Percentiles rank a stretch among this genome's conserved stretches.
phyloP scores from a whole-genome alignment of 164 flowering plant genomes.

The Chimonanthus salicifolius region DNA sequence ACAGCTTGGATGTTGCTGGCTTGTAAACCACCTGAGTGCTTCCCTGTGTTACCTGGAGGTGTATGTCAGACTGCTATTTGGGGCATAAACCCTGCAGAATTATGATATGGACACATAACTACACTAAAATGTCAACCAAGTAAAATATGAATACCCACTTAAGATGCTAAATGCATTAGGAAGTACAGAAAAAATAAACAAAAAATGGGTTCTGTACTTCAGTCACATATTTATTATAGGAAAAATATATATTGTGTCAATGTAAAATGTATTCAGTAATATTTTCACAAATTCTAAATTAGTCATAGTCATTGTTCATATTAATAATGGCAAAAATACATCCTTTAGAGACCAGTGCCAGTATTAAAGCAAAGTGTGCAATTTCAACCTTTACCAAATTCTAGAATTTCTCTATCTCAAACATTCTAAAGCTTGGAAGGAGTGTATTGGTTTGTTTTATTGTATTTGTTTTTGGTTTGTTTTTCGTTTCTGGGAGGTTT shows the following conservation, averaged over 20 bases:
- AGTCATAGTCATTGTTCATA: background rate
- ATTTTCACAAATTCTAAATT: background rate
- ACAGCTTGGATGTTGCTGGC: background rate
- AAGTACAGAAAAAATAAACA: no score
- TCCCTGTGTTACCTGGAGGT: background rate
- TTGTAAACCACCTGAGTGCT: background rate
- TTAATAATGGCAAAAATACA: background rate
- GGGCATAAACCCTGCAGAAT: background rate
- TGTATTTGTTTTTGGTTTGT: no score
- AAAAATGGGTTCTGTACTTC: background rate
- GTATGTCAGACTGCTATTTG: background rate
- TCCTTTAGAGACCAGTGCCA: no score
- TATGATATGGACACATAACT: background rate
- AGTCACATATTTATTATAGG: background rate
- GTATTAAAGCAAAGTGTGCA: no score
- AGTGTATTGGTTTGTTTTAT: no score
- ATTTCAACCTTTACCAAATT: no score
- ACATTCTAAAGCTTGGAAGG: no score
- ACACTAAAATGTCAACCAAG: background rate
- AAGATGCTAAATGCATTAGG: no score
- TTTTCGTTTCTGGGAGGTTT: no score
- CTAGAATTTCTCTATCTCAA: no score
- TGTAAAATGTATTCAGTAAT: no score
- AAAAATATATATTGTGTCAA: background rate
- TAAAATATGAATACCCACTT: no score